These are phyloP conservation scores for Ophiostoma ulmi DNA, from an alignment of 2,329 filamentous ascomycete genomes.

Conservation along the genomic window DNA sequence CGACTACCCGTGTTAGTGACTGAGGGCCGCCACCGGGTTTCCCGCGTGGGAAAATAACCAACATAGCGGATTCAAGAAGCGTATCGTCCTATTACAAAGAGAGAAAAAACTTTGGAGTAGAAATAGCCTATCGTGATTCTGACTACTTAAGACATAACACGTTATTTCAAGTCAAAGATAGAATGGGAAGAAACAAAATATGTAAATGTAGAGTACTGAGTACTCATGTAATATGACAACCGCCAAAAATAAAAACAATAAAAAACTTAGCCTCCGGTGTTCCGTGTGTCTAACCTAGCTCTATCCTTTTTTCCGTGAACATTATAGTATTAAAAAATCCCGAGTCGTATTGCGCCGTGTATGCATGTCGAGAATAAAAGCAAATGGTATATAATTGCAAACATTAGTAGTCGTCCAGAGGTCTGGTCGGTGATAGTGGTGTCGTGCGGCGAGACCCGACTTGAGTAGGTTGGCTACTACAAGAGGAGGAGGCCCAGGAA, in stretches of 20 bases:
- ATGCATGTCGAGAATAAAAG: background rate
- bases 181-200: background rate
- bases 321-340: background rate
- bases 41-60: background rate
- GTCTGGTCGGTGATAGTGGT: background rate
- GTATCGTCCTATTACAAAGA: background rate
- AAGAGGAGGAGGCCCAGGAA: constrained; percentile 23
- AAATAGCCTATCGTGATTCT: background rate
- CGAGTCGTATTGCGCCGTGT: constrained; percentile 3
- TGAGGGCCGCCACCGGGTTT: background rate
- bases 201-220: background rate
- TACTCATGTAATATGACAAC: background rate
- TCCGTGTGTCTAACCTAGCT: background rate
- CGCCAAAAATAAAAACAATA: background rate
- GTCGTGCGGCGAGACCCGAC: background rate
- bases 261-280: background rate
- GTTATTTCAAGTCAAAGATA: background rate
- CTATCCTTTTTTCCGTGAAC: background rate
- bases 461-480: background rate
- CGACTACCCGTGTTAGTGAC: background rate
- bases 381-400: constrained; percentile 16
- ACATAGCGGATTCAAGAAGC: background rate
- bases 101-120: background rate
- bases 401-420: background rate
- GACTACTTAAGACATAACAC: background rate